Conservation (phyloP, 2,329 filamentous ascomycete genomes). For the Trichophyton simii region DNA sequence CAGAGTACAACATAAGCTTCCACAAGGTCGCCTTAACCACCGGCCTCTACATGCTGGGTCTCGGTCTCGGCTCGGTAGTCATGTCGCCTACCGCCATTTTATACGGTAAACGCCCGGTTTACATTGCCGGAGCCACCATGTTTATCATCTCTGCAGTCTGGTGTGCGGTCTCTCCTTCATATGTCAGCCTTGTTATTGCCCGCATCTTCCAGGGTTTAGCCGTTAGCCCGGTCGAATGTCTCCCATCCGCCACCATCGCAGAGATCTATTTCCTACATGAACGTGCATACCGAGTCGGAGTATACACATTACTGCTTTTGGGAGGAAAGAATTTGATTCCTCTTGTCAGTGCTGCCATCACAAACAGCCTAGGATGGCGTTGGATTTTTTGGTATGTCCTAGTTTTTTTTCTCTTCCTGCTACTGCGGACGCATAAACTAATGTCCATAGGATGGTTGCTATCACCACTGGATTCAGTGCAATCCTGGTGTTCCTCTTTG, state of each 20-base stretch:
- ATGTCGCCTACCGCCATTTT: constrained; percentile 84
- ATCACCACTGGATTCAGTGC: constrained; percentile 63
- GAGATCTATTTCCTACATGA: constrained; percentile 96
- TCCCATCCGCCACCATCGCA: constrained; percentile 85
- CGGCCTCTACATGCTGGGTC: constrained; percentile 84
- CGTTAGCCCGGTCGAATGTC: constrained; percentile 79
- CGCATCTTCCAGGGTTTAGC: constrained; percentile 79
- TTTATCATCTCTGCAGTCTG: constrained; percentile 68
- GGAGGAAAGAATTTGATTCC: constrained; percentile 87
- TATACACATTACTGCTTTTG: constrained; percentile 79
- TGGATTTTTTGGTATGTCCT: constrained; percentile 72
- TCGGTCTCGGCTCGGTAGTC: constrained; percentile 72
- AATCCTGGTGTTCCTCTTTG: constrained; percentile 69
- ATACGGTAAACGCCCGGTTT: constrained; percentile 82
- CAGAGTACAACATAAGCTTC: constrained; percentile 52
- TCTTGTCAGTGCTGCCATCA: constrained; percentile 72
- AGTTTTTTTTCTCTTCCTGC: neutral
- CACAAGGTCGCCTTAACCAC: constrained; percentile 74
- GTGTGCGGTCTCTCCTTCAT: constrained; percentile 75
- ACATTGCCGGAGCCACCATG: constrained; percentile 62
- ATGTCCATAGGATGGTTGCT: constrained; percentile 55
- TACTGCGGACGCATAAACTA: constrained; percentile 8
- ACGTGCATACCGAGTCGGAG: constrained; percentile 79
- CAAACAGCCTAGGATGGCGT: constrained; percentile 65
- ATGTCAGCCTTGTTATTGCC: constrained; percentile 64